Conservation (phyloP, 352 stramenopile genomes). For the Phytophthora chlamydospora region DNA sequence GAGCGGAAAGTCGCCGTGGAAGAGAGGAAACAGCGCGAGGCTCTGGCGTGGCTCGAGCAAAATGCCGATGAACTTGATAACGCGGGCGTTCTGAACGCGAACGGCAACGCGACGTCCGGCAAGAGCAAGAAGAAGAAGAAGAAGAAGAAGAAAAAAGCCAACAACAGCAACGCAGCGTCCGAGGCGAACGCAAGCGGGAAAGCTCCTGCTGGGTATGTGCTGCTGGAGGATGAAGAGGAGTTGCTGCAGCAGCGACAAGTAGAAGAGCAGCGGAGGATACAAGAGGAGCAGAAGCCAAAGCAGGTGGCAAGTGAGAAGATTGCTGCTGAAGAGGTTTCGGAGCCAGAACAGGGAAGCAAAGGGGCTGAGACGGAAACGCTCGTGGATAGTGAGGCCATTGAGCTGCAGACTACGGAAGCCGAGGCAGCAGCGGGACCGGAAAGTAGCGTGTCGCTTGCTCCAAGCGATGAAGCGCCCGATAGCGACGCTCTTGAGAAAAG, state of each 20-base stretch:
- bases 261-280: constrained; percentile 28
- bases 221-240: constrained; percentile 55
- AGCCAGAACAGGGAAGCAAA: constrained; percentile 9
- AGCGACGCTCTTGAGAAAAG: background rate
- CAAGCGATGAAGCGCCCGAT: constrained; percentile 6
- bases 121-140: constrained; percentile 81
- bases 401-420: constrained; percentile 6
- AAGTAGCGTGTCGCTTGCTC: constrained; percentile 2
- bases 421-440: background rate
- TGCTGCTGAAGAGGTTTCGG: constrained; percentile 10
- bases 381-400: constrained; percentile 1
- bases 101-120: constrained; percentile 14
- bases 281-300: constrained; percentile 20
- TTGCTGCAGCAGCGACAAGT: constrained; percentile 27
- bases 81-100: constrained; percentile 25
- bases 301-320: background rate
- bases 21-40: constrained; percentile 51
- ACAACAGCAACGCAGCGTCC: constrained; percentile 2
- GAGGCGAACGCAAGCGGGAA: constrained; percentile 12
- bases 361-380: background rate
- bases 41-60: constrained; percentile 59
- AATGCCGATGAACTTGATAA: constrained; percentile 44
- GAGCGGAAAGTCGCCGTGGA: constrained; percentile 49
- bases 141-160: constrained; percentile 68
- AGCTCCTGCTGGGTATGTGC: constrained; percentile 38